These are phyloP conservation scores for Neurospora tetraspora DNA, from an alignment of 495 filamentous ascomycete genomes.

Conservation along the genomic window DNA sequence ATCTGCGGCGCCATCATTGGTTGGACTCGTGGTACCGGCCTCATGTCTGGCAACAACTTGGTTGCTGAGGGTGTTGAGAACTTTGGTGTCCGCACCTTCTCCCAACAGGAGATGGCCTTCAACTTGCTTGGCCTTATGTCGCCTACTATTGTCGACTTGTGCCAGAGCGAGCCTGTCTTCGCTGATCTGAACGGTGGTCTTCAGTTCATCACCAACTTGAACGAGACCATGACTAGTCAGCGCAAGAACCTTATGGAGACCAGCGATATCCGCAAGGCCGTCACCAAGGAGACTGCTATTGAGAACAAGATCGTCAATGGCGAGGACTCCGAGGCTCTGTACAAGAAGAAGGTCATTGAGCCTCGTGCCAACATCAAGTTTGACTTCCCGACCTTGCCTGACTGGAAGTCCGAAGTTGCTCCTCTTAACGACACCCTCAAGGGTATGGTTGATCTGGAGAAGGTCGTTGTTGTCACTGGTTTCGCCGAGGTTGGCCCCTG, in stretches of 20 bases:
- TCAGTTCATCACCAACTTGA: constrained; percentile 96
- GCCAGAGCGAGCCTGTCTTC: constrained; percentile 90
- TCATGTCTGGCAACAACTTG: constrained; percentile 98
- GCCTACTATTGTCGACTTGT: constrained; percentile 85
- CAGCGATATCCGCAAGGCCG: constrained; percentile 83
- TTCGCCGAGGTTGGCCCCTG: constrained; percentile 95
- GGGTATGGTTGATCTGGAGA: constrained; percentile 97
- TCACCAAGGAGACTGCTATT: constrained; percentile 89
- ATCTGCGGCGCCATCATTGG: constrained; percentile 98
- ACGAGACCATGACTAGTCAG: constrained; percentile 80
- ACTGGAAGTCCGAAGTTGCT: constrained; percentile 85
- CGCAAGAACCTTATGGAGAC: constrained; percentile 89
- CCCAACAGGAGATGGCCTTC: constrained; percentile 99
- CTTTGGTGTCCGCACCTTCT: constrained; percentile 95
- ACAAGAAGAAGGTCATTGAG: constrained; percentile 85
- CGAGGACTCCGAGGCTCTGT: constrained; percentile 80
- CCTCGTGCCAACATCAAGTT: constrained; percentile 97
- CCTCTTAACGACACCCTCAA: constrained; percentile 79
- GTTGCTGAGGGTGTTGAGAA: constrained; percentile 94
- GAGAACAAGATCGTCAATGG: constrained; percentile 98
- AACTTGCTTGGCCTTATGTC: constrained; percentile 96
- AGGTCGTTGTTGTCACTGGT: constrained; percentile 93
- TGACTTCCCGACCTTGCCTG: constrained; percentile 78
- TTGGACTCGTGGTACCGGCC: constrained; percentile 95
- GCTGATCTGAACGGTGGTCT: constrained; percentile 96